phyloP scores from a whole-genome alignment of 192 early-diverging fungal genomes.

The Linnemannia zychae region DNA sequence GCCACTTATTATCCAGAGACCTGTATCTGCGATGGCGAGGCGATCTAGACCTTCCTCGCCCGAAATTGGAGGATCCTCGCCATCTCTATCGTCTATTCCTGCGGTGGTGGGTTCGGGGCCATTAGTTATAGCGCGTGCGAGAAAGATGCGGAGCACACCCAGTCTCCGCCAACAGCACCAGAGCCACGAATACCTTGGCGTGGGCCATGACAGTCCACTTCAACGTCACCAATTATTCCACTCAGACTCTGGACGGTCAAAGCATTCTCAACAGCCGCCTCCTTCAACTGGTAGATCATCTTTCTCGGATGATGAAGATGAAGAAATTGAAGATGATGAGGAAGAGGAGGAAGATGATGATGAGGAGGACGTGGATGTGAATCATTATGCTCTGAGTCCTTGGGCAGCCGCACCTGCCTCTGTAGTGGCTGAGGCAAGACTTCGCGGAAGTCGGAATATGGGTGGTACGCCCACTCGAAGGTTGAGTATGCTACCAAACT shows the following conservation, averaged over 20 bases:
- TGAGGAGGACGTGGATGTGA: constrained; percentile 16
- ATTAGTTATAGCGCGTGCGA: neutral
- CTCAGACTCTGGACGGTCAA: neutral
- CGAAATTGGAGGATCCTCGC: neutral
- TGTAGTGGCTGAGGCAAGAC: neutral
- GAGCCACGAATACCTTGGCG: neutral
- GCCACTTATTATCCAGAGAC: neutral
- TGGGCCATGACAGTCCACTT: neutral
- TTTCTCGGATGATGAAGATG: constrained; percentile 7
- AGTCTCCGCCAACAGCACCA: constrained; percentile 18
- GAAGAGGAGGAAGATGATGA: constrained; percentile 17
- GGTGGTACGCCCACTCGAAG: neutral
- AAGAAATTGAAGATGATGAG: neutral
- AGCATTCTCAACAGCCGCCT: neutral
- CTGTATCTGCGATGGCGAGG: neutral
- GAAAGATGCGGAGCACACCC: constrained; percentile 41
- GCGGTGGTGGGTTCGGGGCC: neutral
- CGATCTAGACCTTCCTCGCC: constrained; percentile 22
- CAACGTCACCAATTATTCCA: neutral
- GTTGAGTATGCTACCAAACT: neutral
- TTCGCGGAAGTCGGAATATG: neutral
- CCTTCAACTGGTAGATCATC: neutral
- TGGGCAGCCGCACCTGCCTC: constrained; percentile 11
- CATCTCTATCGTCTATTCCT: neutral
- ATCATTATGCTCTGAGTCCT: constrained; percentile 28